Base-by-base conservation (phyloP, 2,329 filamentous ascomycete species). In the Aspergillus amoenus region DNA sequence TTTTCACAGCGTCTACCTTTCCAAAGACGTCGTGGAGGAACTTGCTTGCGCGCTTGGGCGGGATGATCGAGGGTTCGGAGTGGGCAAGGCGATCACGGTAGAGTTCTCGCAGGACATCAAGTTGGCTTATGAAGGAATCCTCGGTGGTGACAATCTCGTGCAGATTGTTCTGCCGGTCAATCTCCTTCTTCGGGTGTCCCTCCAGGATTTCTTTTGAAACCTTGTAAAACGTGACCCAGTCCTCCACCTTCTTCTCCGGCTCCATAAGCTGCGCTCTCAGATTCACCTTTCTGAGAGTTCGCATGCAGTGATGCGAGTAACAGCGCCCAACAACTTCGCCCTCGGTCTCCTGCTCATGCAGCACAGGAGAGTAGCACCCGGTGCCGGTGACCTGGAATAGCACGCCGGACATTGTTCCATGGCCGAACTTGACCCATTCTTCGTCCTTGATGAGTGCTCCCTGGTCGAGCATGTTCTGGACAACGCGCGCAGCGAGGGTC, bases 121-220 rank as follows among this genome's bases (percentile, higher is more conserved):
- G 82, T 68, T 95, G 89, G 63, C 88, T 87, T 82, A 97, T 95
- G 70, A 90, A 99, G 12, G 86, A 84, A 72, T 97, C 93, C 76
- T 99, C 94, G 15, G 90, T 91, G 43, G 91, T 93, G 39, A 99
- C 89, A 63, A 99, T 93, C 72, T 99, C 94, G 71, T 99, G 94
- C 30, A 99, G 79, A 58, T 92, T 91, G 70, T 97, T 96, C 71
- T 99, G 94, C 11, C 91, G 87, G 63, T 96, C 89, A 44, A 97
- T 83, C 69, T 99, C 93, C 74, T 96, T 96, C 75, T 88, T 92
- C 53, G 86, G 81, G 61, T 87, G 86, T 2, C 81, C 79, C 59
- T 90, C 89, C 55, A 90, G 78, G 55, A 89, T 84, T 65, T 93
- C 89, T 68, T 90, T 91, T 30, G 86, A 90, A 39, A 99, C 76